These are phyloP conservation scores for Phytophthora foliorum DNA, from an alignment of 352 stramenopile species.

Conservation along the genomic window DNA sequence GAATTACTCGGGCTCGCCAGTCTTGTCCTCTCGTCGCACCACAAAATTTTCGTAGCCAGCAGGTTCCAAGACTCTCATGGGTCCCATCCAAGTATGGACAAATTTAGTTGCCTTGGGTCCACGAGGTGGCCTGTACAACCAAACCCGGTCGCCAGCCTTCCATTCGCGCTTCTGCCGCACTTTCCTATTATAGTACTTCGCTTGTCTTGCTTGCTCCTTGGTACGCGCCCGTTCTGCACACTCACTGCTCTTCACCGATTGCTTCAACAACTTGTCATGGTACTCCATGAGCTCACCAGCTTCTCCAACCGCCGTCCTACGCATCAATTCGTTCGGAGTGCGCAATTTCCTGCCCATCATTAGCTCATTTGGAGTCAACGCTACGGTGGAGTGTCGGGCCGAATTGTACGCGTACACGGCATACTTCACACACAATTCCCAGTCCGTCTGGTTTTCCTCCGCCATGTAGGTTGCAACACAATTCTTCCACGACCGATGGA, in stretches of 20 bases:
- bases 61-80: neutral
- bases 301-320: neutral
- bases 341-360: conserved; percentile 5
- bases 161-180: neutral
- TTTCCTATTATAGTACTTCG: neutral
- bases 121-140: conserved; percentile 1
- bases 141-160: neutral
- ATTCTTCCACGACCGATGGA: neutral
- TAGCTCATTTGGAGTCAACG: neutral
- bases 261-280: neutral
- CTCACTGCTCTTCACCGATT: neutral
- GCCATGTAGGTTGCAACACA: conserved; percentile 3
- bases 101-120: conserved; percentile 1
- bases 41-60: conserved; percentile 5
- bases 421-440: neutral
- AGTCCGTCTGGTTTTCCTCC: neutral
- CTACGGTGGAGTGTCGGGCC: neutral
- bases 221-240: neutral
- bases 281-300: neutral
- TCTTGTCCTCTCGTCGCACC: neutral
- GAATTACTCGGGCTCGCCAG: neutral
- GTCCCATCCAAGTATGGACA: conserved; percentile 7
- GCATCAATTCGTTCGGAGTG: neutral
- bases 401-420: conserved; percentile 10
- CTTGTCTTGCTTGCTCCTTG: neutral